Evolutionary conservation across 495 filamentous ascomycete genomes (phyloP).

Genomic region (Arthonia radiata): DNA sequence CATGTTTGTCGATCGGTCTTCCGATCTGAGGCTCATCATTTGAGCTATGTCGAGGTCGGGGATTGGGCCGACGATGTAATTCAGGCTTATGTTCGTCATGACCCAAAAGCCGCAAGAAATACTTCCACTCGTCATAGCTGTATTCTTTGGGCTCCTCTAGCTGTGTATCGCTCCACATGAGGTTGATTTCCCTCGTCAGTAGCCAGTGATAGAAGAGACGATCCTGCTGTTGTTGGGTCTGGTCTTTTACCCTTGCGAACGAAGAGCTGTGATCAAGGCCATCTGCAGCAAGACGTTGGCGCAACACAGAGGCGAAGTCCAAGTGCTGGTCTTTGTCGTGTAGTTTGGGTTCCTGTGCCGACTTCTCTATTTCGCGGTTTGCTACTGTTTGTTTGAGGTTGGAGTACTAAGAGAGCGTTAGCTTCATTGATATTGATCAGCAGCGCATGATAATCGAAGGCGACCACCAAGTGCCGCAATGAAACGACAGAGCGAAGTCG

Average conservation of each 20-base stretch:
- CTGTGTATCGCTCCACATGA: slow-evolving; percentile 37
- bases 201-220: slow-evolving; percentile 36
- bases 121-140: slow-evolving; percentile 59
- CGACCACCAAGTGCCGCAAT: too few species aligned
- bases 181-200: slow-evolving; percentile 40
- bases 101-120: slow-evolving; percentile 50
- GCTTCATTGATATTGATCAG: too few species aligned
- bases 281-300: too few species aligned
- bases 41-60: slow-evolving; percentile 1
- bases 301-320: too few species aligned
- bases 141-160: slow-evolving; percentile 38
- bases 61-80: slow-evolving; percentile 8
- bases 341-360: too few species aligned
- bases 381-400: too few species aligned
- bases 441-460: too few species aligned
- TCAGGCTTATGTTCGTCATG: slow-evolving; percentile 29
- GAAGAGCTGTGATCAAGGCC: slow-evolving; percentile 4
- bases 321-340: too few species aligned
- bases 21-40: slow-evolving; percentile 6
- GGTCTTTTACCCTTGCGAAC: slow-evolving; percentile 1
- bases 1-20: slow-evolving; percentile 8
- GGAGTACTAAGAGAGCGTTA: too few species aligned
- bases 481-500: too few species aligned
- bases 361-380: too few species aligned
- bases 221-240: background rate